These are phyloP conservation scores for Kwoniella pini DNA, from an alignment of 768 basidiomycete species.

Conservation along the genomic window DNA sequence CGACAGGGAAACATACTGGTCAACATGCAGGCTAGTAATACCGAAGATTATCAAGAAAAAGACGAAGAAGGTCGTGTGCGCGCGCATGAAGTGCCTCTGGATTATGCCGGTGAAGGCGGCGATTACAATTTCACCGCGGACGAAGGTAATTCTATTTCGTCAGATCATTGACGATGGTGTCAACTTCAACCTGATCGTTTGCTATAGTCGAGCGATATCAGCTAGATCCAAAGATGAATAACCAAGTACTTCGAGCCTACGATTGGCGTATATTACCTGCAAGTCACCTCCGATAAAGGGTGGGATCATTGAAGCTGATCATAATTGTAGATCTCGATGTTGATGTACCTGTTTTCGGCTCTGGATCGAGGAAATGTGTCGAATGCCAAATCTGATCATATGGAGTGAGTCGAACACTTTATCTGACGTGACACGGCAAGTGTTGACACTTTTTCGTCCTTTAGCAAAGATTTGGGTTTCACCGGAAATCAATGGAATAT, in stretches of 20 bases:
- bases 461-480: conserved; percentile 23
- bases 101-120: conserved; percentile 9
- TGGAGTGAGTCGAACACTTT: conserved; percentile 20
- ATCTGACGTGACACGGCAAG: background rate
- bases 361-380: conserved; percentile 24
- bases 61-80: background rate
- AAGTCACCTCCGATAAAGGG: background rate
- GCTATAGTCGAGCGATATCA: conserved; percentile 3
- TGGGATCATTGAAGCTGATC: background rate
- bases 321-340: conserved; percentile 7
- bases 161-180: background rate
- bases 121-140: conserved; percentile 21
- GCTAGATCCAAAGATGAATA: conserved; percentile 4
- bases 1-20: background rate
- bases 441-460: background rate
- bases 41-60: background rate
- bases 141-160: conserved; percentile 6
- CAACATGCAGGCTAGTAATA: background rate
- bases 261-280: conserved; percentile 23
- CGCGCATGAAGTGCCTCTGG: background rate
- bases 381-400: conserved; percentile 25
- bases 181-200: background rate
- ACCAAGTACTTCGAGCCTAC: conserved; percentile 8
- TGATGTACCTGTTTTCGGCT: conserved; percentile 24
- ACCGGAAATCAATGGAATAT: conserved; percentile 21